Evolutionary conservation across 2,329 filamentous ascomycete genomes (phyloP).

Genomic region (Teratosphaeria zuluensis): DNA sequence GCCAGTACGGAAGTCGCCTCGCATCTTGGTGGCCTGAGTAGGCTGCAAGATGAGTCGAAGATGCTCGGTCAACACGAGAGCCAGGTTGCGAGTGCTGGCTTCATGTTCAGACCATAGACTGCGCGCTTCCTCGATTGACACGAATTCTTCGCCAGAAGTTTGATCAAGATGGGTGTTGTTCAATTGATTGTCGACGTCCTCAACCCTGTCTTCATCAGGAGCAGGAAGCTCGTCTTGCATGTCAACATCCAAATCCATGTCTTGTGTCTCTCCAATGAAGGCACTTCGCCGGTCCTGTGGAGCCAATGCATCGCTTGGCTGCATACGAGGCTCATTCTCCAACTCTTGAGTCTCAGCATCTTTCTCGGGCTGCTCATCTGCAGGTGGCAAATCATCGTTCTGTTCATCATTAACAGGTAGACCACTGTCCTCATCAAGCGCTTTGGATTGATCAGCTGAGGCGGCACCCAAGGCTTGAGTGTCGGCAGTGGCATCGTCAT

Average conservation of each 20-base stretch:
- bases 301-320: constrained; percentile 9
- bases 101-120: constrained; percentile 81
- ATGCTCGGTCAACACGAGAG: constrained; percentile 83
- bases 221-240: constrained; percentile 29
- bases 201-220: constrained; percentile 28
- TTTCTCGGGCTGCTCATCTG: constrained; percentile 24
- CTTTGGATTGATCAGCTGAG: constrained; percentile 74
- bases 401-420: constrained; percentile 54
- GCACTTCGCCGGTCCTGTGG: constrained; percentile 30
- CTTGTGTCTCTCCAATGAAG: constrained; percentile 38
- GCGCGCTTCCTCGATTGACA: constrained; percentile 47
- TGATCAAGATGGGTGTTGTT: constrained; percentile 58
- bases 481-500: constrained; percentile 74
- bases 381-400: constrained; percentile 23
- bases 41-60: constrained; percentile 91
- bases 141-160: constrained; percentile 9
- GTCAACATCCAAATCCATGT: constrained; percentile 28
- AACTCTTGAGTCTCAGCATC: constrained; percentile 9
- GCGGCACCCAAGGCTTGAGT: constrained; percentile 86
- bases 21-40: constrained; percentile 89
- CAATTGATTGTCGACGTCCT: constrained; percentile 49
- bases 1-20: constrained; percentile 91
- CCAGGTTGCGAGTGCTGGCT: constrained; percentile 71
- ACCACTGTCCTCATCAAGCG: constrained; percentile 81
- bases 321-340: constrained; percentile 6